These are phyloP conservation scores for Neofusicoccum parvum DNA, from an alignment of 2,329 filamentous ascomycete genomes.

Conservation along the genomic window DNA sequence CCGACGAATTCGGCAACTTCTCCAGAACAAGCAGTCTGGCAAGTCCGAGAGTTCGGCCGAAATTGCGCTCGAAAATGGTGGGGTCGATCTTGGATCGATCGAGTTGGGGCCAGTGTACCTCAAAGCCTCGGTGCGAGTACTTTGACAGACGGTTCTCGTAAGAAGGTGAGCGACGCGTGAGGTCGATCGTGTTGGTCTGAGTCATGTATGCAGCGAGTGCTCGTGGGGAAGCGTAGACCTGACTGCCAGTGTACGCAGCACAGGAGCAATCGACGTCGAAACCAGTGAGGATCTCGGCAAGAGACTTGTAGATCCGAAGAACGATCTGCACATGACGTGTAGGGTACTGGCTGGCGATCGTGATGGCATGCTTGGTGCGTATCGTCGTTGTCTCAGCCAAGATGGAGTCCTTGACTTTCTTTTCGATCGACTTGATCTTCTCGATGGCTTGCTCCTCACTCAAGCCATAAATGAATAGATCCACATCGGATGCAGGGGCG, in stretches of 20 bases:
- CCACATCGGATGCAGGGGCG: constrained; percentile 82
- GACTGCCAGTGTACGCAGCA: constrained; percentile 76
- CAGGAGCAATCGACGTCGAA: constrained; percentile 88
- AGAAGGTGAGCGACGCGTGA: constrained; percentile 77
- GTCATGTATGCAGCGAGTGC: constrained; percentile 79
- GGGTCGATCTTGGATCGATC: constrained; percentile 78
- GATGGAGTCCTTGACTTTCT: constrained; percentile 72
- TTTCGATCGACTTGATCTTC: constrained; percentile 83
- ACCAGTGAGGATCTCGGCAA: constrained; percentile 82
- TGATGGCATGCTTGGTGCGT: constrained; percentile 83
- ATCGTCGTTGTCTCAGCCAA: constrained; percentile 82
- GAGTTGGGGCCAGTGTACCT: constrained; percentile 76
- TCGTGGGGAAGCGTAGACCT: constrained; percentile 78
- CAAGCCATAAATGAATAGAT: constrained; percentile 81
- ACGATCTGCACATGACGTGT: constrained; percentile 86
- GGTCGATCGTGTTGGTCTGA: constrained; percentile 78
- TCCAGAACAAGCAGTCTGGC: constrained; percentile 80
- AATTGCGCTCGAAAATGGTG: constrained; percentile 83
- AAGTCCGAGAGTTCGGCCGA: constrained; percentile 73
- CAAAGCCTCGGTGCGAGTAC: constrained; percentile 81
- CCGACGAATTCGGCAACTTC: constrained; percentile 68
- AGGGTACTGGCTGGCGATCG: constrained; percentile 81
- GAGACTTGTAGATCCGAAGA: constrained; percentile 78
- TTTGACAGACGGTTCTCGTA: constrained; percentile 88
- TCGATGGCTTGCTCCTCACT: constrained; percentile 75